phyloP scores from a whole-genome alignment of 495 filamentous ascomycete genomes.

The Coniosporium apollinis region DNA sequence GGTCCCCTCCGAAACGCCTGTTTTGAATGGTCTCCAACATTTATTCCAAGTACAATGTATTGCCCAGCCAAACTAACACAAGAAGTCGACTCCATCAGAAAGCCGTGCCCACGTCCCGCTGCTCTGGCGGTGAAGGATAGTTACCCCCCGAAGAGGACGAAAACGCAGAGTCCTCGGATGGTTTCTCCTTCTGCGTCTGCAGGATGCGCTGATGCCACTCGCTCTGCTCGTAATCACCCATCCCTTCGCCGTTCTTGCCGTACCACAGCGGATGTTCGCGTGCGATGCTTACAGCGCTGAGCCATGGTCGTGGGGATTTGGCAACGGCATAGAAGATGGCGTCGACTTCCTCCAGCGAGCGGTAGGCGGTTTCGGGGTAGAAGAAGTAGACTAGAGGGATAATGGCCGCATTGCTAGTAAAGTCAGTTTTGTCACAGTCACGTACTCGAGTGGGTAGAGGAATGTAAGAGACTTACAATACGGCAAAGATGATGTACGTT shows the following conservation, averaged over 20 bases:
- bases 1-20: too few species aligned
- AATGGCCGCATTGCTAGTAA: conserved; percentile 45
- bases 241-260: conserved; percentile 47
- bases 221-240: conserved; percentile 42
- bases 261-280: conserved; percentile 52
- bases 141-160: too few species aligned
- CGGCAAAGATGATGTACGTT: conserved; percentile 68
- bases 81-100: too few species aligned
- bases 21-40: too few species aligned
- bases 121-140: too few species aligned
- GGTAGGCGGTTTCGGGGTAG: conserved; percentile 59
- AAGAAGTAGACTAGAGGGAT: conserved; percentile 56
- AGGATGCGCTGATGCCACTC: conserved; percentile 29
- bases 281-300: conserved; percentile 41
- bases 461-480: conserved; percentile 43
- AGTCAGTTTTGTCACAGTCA: not conserved
- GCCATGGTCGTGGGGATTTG: conserved; percentile 26
- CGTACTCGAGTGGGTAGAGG: not conserved
- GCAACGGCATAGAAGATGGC: conserved; percentile 49
- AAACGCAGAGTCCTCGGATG: too few species aligned
- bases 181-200: too few species aligned
- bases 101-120: too few species aligned
- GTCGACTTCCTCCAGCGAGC: conserved; percentile 62
- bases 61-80: too few species aligned
- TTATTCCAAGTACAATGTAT: too few species aligned